Percentiles rank a stretch among this genome's conserved stretches.
Evolutionary conservation across 2,329 filamentous ascomycete species (phyloP).

Genomic region (Xylaria sp.): DNA sequence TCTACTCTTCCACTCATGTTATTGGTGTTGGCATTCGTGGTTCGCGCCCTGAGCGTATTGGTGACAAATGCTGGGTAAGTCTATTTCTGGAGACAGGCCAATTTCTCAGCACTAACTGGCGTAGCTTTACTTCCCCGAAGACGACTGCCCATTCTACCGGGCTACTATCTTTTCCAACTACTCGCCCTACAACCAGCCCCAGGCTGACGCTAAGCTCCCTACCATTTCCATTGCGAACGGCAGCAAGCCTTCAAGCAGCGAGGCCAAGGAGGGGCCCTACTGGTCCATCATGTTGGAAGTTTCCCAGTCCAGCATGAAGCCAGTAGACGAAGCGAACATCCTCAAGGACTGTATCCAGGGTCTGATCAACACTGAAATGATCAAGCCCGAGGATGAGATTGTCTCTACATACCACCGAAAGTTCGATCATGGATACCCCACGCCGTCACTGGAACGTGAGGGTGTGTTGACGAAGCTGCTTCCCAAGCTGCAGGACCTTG

Average conservation of each 20-base stretch:
- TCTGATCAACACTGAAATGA: slow-evolving; percentile 97
- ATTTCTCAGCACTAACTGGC: slow-evolving; percentile 23
- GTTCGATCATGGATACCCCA: slow-evolving; percentile 99
- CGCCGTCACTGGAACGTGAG: slow-evolving; percentile 93
- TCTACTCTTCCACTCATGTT: slow-evolving; percentile 97
- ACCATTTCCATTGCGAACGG: slow-evolving; percentile 89
- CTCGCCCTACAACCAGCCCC: slow-evolving; percentile 97
- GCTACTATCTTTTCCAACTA: slow-evolving; percentile 99
- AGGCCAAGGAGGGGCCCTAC: slow-evolving; percentile 89
- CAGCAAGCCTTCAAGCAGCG: slow-evolving; percentile 77
- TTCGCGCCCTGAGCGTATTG: slow-evolving; percentile 90
- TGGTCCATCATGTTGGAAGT: slow-evolving; percentile 99
- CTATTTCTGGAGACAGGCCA: slow-evolving; percentile 4
- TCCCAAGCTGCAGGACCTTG: slow-evolving; percentile 89
- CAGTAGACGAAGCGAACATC: slow-evolving; percentile 85
- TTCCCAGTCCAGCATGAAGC: slow-evolving; percentile 95
- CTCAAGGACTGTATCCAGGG: slow-evolving; percentile 94
- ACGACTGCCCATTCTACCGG: slow-evolving; percentile 99
- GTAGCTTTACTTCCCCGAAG: slow-evolving; percentile 96
- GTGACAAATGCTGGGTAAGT: slow-evolving; percentile 97
- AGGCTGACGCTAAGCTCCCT: slow-evolving; percentile 82
- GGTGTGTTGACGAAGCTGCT: slow-evolving; percentile 92
- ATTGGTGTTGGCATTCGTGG: slow-evolving; percentile 96
- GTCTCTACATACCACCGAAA: slow-evolving; percentile 98
- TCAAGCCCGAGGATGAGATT: slow-evolving; percentile 90